These are phyloP conservation scores for Fennellomyces sp. DNA, from an alignment of 371 early-diverging fungal species.

Conservation along the genomic window DNA sequence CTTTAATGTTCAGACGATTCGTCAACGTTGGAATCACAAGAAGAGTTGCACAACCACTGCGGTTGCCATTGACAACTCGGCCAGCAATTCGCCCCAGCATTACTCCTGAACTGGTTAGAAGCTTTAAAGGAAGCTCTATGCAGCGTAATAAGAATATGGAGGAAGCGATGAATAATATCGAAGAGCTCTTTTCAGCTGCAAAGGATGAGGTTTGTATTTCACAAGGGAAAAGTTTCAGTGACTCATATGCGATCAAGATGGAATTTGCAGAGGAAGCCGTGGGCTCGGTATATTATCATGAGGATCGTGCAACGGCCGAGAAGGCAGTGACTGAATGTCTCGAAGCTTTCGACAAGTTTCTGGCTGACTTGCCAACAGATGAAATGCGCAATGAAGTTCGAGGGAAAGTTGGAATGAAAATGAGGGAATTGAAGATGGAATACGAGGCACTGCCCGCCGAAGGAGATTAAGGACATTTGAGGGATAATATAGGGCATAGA, in stretches of 20 bases:
- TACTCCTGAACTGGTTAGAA: no score
- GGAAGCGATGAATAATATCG: constrained; percentile 36
- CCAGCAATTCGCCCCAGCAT: no score
- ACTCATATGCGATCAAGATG: no score
- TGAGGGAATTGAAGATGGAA: constrained; percentile 40
- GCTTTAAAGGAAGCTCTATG: background rate
- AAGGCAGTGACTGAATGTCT: constrained; percentile 41
- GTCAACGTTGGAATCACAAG: background rate
- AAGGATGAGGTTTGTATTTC: constrained; percentile 35
- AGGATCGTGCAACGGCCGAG: constrained; percentile 37
- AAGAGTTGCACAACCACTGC: background rate
- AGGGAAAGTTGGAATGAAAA: constrained; percentile 40
- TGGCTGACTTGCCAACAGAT: constrained; percentile 32
- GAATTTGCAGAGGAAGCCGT: constrained; percentile 46
- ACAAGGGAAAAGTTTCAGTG: no score
- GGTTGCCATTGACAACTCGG: background rate
- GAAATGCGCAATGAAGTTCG: constrained; percentile 39
- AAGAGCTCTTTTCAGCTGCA: constrained; percentile 36
- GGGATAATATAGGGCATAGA: background rate
- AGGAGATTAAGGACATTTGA: constrained; percentile 15
- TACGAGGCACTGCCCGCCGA: constrained; percentile 41
- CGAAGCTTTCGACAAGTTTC: constrained; percentile 30
- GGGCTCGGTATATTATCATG: constrained; percentile 47
- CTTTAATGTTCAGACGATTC: background rate
- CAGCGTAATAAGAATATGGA: constrained; percentile 17